Percentiles rank a stretch among this genome's conserved stretches.
These are phyloP conservation scores for Arthrobotrys musiformis DNA, from an alignment of 2,329 filamentous ascomycete genomes.

Conservation along the genomic window DNA sequence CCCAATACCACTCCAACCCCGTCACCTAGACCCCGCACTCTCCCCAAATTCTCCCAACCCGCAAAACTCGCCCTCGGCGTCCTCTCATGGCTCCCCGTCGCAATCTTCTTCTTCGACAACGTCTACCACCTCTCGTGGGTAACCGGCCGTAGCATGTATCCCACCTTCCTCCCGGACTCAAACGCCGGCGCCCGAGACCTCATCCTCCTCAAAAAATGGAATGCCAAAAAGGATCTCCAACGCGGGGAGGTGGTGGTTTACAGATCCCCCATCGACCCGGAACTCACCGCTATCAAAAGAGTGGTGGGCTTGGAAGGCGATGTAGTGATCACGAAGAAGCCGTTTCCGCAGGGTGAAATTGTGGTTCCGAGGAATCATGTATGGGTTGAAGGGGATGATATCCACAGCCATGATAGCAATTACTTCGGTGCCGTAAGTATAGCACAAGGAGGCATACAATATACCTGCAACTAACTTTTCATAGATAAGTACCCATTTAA, in stretches of 20 bases:
- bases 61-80: constrained; percentile 65
- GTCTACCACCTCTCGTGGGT: constrained; percentile 71
- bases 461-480: background rate
- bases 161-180: constrained; percentile 69
- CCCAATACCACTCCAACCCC: too few relatives aligned
- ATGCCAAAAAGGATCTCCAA: constrained; percentile 69
- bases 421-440: constrained; percentile 78
- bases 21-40: too few relatives aligned
- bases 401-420: constrained; percentile 80
- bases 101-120: constrained; percentile 72
- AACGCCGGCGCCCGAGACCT: constrained; percentile 66
- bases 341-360: constrained; percentile 65
- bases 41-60: constrained; percentile 3
- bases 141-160: constrained; percentile 77
- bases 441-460: too few relatives aligned
- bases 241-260: constrained; percentile 77
- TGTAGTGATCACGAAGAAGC: constrained; percentile 61
- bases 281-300: constrained; percentile 79
- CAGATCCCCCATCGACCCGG: constrained; percentile 77
- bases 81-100: constrained; percentile 72
- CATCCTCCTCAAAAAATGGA: constrained; percentile 71
- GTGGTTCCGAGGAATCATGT: constrained; percentile 84
- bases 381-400: constrained; percentile 93
- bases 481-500: constrained; percentile 64
- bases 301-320: constrained; percentile 73